A percentile compares a stretch with the other conserved stretches of the same genome.
These are phyloP conservation scores for Rhynchospora tenuis DNA, from an alignment of 176 grass and related monocot species.

Conservation along the genomic window DNA sequence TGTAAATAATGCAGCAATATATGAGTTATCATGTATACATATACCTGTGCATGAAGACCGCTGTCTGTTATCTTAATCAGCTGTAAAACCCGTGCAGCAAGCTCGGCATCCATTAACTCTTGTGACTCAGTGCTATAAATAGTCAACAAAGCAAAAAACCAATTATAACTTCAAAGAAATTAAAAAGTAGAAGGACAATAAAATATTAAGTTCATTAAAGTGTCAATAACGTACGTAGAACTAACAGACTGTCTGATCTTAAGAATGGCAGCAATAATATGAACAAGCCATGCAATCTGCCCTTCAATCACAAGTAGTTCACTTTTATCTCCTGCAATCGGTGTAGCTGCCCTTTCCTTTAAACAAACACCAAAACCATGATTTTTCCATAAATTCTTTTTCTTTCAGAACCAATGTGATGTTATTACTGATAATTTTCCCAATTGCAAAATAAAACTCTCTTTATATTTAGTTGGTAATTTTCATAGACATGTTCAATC, in stretches of 20 bases:
- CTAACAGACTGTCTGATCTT: conserved; percentile 77
- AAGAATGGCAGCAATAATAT: conserved; percentile 94
- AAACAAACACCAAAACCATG: conserved; percentile 13
- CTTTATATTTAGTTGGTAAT: neutral
- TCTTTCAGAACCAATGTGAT: conserved; percentile 1
- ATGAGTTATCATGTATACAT: neutral
- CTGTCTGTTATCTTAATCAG: conserved; percentile 88
- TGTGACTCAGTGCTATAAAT: conserved; percentile 75
- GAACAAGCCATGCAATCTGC: conserved; percentile 95
- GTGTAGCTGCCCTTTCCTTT: conserved; percentile 85
- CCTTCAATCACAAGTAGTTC: conserved; percentile 92
- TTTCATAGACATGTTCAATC: neutral
- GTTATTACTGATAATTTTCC: neutral
- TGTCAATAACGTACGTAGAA: conserved; percentile 44
- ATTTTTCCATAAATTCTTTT: neutral
- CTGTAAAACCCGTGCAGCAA: conserved; percentile 87
- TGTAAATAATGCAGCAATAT: neutral
- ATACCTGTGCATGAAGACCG: conserved; percentile 72
- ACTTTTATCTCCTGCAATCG: conserved; percentile 56
- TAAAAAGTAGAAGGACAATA: conserved; percentile 11
- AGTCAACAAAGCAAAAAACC: conserved; percentile 7
- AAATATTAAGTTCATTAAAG: conserved; percentile 11
- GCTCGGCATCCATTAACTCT: conserved; percentile 92
- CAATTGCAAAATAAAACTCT: neutral
- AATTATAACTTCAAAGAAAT: conserved; percentile 17